A percentile compares a stretch with the other conserved stretches of the same genome.
Evolutionary conservation across 2,329 filamentous ascomycete species (phyloP).

Genomic region (Geosmithia putterillii): DNA sequence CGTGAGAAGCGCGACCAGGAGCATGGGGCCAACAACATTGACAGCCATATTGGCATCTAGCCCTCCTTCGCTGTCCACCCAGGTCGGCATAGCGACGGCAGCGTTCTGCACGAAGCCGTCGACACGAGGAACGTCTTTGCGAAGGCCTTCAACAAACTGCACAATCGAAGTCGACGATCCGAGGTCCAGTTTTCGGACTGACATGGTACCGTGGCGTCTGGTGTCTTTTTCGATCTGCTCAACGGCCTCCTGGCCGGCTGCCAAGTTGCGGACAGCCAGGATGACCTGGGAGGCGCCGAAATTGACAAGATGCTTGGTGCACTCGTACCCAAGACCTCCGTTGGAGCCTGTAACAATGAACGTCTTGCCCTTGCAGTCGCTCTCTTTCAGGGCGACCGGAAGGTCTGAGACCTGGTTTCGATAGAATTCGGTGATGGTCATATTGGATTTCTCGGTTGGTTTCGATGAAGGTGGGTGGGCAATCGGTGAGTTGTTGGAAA

Average conservation of each 20-base stretch:
- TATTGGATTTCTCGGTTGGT: too few relatives aligned
- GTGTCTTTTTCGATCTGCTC: constrained; percentile 17
- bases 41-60: constrained; percentile 29
- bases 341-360: constrained; percentile 32
- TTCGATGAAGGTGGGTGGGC: too few relatives aligned
- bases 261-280: constrained; percentile 23
- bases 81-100: constrained; percentile 6
- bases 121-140: too few relatives aligned
- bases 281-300: constrained; percentile 27
- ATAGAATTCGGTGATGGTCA: too few relatives aligned
- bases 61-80: constrained; percentile 21
- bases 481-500: too few relatives aligned
- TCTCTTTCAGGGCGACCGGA: constrained; percentile 3
- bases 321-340: constrained; percentile 26
- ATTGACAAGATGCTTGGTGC: constrained; percentile 24
- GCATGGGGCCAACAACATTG: constrained; percentile 25
- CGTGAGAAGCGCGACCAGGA: background rate
- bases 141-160: too few relatives aligned
- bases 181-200: constrained; percentile 33
- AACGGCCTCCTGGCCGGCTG: constrained; percentile 4
- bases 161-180: too few relatives aligned
- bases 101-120: constrained; percentile 32
- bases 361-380: constrained; percentile 19
- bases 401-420: background rate
- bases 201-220: constrained; percentile 11